Base-by-base conservation (phyloP, 306 rosid species). In the Vigna mungo region DNA sequence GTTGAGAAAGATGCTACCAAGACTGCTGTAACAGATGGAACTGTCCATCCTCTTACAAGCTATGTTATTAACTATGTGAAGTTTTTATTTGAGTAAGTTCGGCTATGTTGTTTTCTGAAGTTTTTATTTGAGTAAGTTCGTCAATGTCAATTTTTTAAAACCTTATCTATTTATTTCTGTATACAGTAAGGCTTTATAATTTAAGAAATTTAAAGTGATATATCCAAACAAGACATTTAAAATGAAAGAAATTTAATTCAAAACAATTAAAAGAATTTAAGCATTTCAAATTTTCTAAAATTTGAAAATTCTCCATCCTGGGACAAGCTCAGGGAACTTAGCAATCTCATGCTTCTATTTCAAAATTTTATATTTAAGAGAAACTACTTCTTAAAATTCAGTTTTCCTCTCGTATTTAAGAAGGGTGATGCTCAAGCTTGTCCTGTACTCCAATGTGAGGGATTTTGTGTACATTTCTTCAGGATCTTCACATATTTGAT, bases 31-130 rank as follows among this genome's bases (percentile, higher is more conserved):
- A 83, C 88, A 63, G 99, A 95, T 88, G 99, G 97, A 85, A 92
- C 99, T 61, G 97, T 92, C 18, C 99, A 95, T 86, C 97, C 99
- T 80, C 80, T 95, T 86, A 95, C 99, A 63, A 95, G 99, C 89
- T 90, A 95, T 65, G 97, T 95, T 70, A 92, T 95, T 79, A 92
- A 95, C 85, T 92, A 92, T 64, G 99, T 95, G 81, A 95, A 92
- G 85, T 91, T 95, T 88, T 89, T 95, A 54, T 95, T 92, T 51
- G 99, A 95, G 97, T 95, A 91, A 89, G 99, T 88, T 78, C 39
- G 41, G 74, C 58, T 39, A 23, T 32, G 25, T 32, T 71, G 60
- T 63, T 34, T 7, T 68, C 58, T 47, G 41, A 95, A 92, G 85
- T 91, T 95, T 88, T 89, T 95, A 54, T 95, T 92, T 51, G 99